Base-by-base conservation (phyloP, 345 rosid genomes). In the Hirschfeldia incana region DNA sequence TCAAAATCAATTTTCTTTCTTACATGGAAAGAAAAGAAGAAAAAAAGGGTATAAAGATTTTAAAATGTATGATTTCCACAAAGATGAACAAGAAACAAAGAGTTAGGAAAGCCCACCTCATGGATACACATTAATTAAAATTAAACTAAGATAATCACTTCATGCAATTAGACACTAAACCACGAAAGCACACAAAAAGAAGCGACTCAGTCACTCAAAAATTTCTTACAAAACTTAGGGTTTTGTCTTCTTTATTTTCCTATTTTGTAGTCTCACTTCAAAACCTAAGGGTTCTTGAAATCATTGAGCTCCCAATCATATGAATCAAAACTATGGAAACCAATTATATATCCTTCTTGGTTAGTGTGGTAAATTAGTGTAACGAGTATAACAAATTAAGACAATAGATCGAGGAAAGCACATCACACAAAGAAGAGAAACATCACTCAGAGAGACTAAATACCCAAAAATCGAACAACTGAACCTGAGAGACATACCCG, bases 401-500 rank as follows among this genome's bases (percentile, higher is more conserved):
- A 63, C 67, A 58, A 69, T 2, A 33, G 8, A 64, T 70, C 69
- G 67, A 72, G 80, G 65, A 80, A 16, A 66, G 4, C 32, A 55
- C 28, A 53, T 1, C 44, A 37, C 28, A 34, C 10, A 55, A 29
- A 70, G 8, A 34, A 28, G 21, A 60, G 5, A 42, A 16, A 21
- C 9, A 55, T 82, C 86, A 32, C 64, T 34, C 21, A 21, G 7
- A 6, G 73, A 55, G 33, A 84, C 62, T 74, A 82, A 76, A 69
- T 34, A 64, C 21, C 29, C 46, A 78, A n/a, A 78, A n/a, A 65
- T 30, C 34, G 17, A 65, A 42, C 34, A 26, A 72, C 33, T 59
- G 64, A 59, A 60, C 65, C 34, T 28, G 61, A 57, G 65, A 75
- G 13, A 74, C 84, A 76, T 72, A 90, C 93, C 90, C 27, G 93